Evolutionary conservation across 2,329 filamentous ascomycete genomes (phyloP), one percentile per base, ranked within the genome.

Genomic region (Fusarium clavum): DNA sequence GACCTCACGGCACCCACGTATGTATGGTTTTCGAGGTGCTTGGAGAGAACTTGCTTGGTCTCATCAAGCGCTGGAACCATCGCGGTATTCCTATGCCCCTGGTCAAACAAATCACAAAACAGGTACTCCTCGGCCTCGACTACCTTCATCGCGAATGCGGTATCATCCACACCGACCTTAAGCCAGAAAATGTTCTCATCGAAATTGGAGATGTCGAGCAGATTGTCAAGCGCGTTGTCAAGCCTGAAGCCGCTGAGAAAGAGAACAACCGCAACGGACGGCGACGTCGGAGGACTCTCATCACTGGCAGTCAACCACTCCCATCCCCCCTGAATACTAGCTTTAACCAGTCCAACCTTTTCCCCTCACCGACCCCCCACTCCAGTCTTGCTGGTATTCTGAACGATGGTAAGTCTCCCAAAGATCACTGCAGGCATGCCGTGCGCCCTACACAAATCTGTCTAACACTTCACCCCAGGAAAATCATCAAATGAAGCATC

Each of bases 11-110:
- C 49, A 92, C 94, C 54, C 96, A 99, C 78, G 94, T 98, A 63
- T 99, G 96, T 84, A 98, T 99, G 95, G 96, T 99, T 10, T 99
- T 99, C 76, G 96, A 99, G 81, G 96, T 99, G 6, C 83, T 99
- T 60, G 96, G 96, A 57, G 94, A 98, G 86, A 98, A 98, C 78
- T 82, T 98, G 70, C 84, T 98, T 56, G 95, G 96, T 27, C 83
- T 99, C 78, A 98, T 99, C 86, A 98, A 98, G 88, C 91, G 93
- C 76, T 98, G 95, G 94, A 98, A 98, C 80, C 96, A 98, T 80
- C 89, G 96, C 65, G 96, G 96, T 51, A 98, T 99, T 62, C 96
- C 96, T 45, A 97, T 97, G 91, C 89, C 93, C 18, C 87, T 99
- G 16, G 96, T 98, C 79, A 98, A 98, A 85, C 96, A 98, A 81